Base-by-base conservation (phyloP, 192 early-diverging fungal species). In the Podila epigama region DNA sequence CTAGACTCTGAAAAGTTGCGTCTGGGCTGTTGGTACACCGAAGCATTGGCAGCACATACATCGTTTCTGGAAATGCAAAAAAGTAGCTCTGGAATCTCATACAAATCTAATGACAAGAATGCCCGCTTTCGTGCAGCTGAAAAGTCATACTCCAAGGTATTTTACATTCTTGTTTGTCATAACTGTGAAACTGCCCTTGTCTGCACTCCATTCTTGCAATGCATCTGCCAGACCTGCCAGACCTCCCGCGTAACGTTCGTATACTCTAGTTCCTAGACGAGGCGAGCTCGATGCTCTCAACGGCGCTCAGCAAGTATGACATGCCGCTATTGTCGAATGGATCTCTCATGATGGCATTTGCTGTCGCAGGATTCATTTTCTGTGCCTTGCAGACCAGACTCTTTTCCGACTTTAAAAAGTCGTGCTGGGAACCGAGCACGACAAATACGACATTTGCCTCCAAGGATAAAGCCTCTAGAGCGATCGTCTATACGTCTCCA, bases 211-310 rank as follows among this genome's bases (percentile, higher is more conserved):
- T n/a, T n/a, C n/a, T n/a, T n/a, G n/a, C n/a, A n/a, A n/a, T n/a
- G n/a, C n/a, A n/a, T n/a, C n/a, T n/a, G n/a, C n/a, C n/a, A n/a
- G n/a, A n/a, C n/a, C n/a, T n/a, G n/a, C n/a, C n/a, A n/a, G n/a
- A n/a, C n/a, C n/a, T n/a, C n/a, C n/a, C n/a, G n/a, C n/a, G n/a
- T n/a, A n/a, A n/a, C n/a, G n/a, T n/a, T n/a, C n/a, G n/a, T n/a
- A n/a, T n/a, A n/a, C n/a, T n/a, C n/a, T 57, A 82, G 80, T 82
- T 82, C 32, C 60, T 82, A 5, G 50, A 48, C 6, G 73, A 82
- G 10, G 20, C 80, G 27, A 82, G 69, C 15, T 70, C 63, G 4
- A 62, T 63, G 65, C 48, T 82, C 8, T 78, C 80, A 16, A 70
- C 80, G 4, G 69, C 69, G 0, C 60, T 71, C 27, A 77, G 80